Evolutionary conservation across 108 stramenopile species (phyloP).

Genomic region (Asterionellopsis glacialis): DNA sequence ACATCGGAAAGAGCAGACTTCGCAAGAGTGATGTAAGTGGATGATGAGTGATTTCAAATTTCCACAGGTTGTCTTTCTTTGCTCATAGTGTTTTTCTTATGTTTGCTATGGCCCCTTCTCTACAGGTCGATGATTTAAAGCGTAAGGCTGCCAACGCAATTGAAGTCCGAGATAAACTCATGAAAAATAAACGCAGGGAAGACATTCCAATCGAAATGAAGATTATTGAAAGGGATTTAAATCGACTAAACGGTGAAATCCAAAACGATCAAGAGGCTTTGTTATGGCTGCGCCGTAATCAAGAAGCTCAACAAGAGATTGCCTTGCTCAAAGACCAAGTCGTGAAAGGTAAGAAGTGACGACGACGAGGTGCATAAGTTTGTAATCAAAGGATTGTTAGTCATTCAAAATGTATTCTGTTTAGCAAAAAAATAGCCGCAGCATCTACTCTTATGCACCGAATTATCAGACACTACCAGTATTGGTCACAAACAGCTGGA

Average conservation of each 20-base stretch:
- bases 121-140: no score
- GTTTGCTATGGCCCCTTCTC: not conserved
- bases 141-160: slow-evolving; percentile 1
- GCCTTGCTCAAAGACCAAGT: slow-evolving; percentile 59
- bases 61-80: no score
- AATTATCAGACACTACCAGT: no score
- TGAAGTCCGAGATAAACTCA: slow-evolving; percentile 41
- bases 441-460: no score
- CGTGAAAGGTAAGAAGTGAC: slow-evolving; percentile 21
- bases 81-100: not conserved
- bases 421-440: no score
- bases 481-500: no score
- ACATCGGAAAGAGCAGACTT: not conserved
- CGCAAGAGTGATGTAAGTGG: slow-evolving; percentile 4
- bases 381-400: no score
- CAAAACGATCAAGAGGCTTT: slow-evolving; percentile 62
- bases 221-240: slow-evolving; percentile 55
- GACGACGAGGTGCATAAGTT: no score
- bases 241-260: slow-evolving; percentile 40
- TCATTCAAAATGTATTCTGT: no score
- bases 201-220: slow-evolving; percentile 76
- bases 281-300: slow-evolving; percentile 42
- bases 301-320: slow-evolving; percentile 66
- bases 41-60: no score
- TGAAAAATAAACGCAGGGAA: slow-evolving; percentile 42